These are phyloP conservation scores for Podila horticola DNA, from an alignment of 192 early-diverging fungal genomes.

Conservation along the genomic window DNA sequence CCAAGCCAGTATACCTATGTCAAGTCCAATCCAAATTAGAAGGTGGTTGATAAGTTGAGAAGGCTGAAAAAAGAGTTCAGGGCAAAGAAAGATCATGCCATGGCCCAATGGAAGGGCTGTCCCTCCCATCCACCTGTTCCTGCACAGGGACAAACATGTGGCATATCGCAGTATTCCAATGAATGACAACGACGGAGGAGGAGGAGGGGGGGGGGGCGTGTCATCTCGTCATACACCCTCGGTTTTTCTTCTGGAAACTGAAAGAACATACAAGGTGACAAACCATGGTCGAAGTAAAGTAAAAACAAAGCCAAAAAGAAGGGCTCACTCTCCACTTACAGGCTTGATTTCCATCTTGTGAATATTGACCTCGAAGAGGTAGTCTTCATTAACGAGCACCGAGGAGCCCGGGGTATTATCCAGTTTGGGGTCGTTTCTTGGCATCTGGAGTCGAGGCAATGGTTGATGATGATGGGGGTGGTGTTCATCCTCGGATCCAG, in stretches of 20 bases:
- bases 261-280: background rate
- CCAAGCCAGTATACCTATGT: conserved; percentile 83
- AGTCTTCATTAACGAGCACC: conserved; percentile 81
- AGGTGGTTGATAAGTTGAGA: background rate
- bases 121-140: too few species aligned
- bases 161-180: too few species aligned
- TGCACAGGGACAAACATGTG: too few species aligned
- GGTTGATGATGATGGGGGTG: conserved; percentile 4
- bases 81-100: too few species aligned
- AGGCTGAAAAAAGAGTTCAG: too few species aligned
- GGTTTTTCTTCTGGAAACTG: too few species aligned
- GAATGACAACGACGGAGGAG: too few species aligned
- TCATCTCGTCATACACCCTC: too few species aligned
- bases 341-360: conserved; percentile 68
- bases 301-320: background rate
- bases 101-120: too few species aligned
- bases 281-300: background rate
- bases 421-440: background rate
- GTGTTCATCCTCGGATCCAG: background rate
- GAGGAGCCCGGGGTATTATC: conserved; percentile 11
- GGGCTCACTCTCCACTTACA: conserved; percentile 29
- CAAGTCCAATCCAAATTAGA: too few species aligned
- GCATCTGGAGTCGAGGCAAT: conserved; percentile 32
- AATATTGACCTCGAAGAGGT: conserved; percentile 84
- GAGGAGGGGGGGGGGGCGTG: too few species aligned